phyloP scores from a whole-genome alignment of 1,284 basidiomycete species.

The Tranzscheliella williamsii region DNA sequence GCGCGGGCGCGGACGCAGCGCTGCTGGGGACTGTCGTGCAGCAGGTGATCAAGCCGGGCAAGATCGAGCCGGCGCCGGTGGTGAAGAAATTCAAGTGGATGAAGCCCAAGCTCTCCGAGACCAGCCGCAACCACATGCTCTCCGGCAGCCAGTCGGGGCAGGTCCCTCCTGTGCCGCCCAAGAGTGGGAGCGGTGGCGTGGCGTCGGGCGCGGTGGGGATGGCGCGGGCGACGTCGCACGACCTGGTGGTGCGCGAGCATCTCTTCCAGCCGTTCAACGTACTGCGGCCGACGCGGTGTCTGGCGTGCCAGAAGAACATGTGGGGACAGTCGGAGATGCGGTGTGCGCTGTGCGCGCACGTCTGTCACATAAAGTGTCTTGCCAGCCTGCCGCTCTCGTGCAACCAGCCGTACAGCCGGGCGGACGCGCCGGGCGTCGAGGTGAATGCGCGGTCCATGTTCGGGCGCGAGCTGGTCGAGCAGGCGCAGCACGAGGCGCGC shows the following conservation, averaged over 20 bases:
- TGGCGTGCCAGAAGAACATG: conserved; percentile 95
- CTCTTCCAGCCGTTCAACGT: conserved; percentile 87
- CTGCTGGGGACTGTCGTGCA: conserved; percentile 59
- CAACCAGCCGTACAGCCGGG: conserved; percentile 40
- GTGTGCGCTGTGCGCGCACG: conserved; percentile 67
- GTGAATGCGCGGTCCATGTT: conserved; percentile 75
- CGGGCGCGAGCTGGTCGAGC: conserved; percentile 81
- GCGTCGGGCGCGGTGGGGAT: not conserved
- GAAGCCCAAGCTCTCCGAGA: conserved; percentile 60
- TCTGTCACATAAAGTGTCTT: conserved; percentile 50
- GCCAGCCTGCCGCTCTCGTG: conserved; percentile 49
- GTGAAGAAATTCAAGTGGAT: conserved; percentile 67
- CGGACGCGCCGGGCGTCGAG: conserved; percentile 36
- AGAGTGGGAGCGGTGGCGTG: conserved; percentile 3
- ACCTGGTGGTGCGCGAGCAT: conserved; percentile 66
- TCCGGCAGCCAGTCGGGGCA: not conserved
- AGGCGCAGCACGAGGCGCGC: conserved; percentile 74
- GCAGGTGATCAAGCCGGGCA: conserved; percentile 61
- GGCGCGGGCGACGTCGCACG: conserved; percentile 32
- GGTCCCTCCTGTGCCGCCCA: conserved; percentile 33
- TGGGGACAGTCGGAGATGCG: conserved; percentile 90
- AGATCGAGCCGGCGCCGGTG: conserved; percentile 61
- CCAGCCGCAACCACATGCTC: conserved; percentile 19
- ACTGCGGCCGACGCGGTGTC: conserved; percentile 85
- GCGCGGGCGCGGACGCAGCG: conserved; percentile 23